Evolutionary conservation across 305 asterid genomes (phyloP), one percentile per base, ranked within the genome.

Genomic region (Solanum hybrid): DNA sequence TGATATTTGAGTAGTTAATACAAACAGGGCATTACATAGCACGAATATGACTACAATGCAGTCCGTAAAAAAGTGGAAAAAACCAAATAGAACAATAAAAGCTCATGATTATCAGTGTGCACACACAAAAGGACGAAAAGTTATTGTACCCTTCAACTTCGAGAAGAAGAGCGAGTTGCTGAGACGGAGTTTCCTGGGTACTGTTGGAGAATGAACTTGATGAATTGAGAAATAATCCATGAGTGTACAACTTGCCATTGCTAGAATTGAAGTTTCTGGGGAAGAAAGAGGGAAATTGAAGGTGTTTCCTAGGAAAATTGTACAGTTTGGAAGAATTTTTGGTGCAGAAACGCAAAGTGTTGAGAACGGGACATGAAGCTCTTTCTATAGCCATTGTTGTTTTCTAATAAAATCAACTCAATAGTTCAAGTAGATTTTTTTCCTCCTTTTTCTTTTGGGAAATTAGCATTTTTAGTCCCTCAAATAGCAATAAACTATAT

Each of bases 131-230:
- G 33, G 70, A 90, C 24, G 22, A 82, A 45, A n/a, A 41, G 24
- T 57, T 57, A 32, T 76, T 91, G 77, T 83, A 97, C 99, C 98
- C 99, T 93, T 97, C 99, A 90, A 95, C 97, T 95, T 97, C 97
- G 90, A 97, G 95, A 85, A 97, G 97, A 92, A 96, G 90, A 39
- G 98, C 96, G 88, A 95, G 92, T 89, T 95, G 89, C 85, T 87
- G 92, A 90, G 96, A 90, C 86, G 91, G 93, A 70, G 88, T 89
- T 36, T 89, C 84, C 33, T 89, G 96, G 82, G 90, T 11, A 65
- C 57, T 26, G 39, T 83, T 76, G 73, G 94, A 86, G 38, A 94
- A 90, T 45, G 95, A 91, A 87, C 88, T 90, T 17, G 86, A 89
- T 27, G 89, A 90, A 76, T 84, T 90, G 90, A 89, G 11, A 75